These are phyloP conservation scores for Trypanosoma cruzi DNA, from an alignment of 208 protist species.

Conservation along the genomic window DNA sequence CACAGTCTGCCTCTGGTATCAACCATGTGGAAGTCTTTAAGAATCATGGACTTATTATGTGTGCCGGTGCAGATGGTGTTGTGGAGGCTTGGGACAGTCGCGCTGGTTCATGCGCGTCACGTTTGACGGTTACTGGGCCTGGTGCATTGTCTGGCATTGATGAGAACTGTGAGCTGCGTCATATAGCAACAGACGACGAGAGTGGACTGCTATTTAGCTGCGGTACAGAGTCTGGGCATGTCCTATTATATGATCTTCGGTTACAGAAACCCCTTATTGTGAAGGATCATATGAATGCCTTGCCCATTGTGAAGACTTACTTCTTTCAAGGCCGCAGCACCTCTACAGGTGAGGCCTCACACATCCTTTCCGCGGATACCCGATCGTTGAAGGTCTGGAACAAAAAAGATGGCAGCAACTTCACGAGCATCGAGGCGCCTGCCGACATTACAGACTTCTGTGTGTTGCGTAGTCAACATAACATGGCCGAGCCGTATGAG, in stretches of 20 bases:
- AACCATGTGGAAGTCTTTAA: conserved; percentile 77
- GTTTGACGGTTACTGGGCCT: conserved; percentile 45
- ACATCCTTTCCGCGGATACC: conserved; percentile 86
- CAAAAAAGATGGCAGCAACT: conserved; percentile 78
- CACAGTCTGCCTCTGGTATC: conserved; percentile 47
- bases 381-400: conserved; percentile 96
- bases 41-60: conserved; percentile 62
- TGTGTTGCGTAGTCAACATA: conserved; percentile 81
- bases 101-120: conserved; percentile 41
- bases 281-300: conserved; percentile 97
- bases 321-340: conserved; percentile 90
- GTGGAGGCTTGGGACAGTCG: conserved; percentile 88
- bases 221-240: conserved; percentile 76
- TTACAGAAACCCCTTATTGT: conserved; percentile 84
- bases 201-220: conserved; percentile 81
- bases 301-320: conserved; percentile 94
- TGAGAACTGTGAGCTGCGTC: conserved; percentile 52
- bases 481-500: conserved; percentile 78
- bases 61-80: conserved; percentile 72
- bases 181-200: conserved; percentile 67
- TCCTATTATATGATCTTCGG: conserved; percentile 90
- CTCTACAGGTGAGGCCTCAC: conserved; percentile 68
- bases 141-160: conserved; percentile 38
- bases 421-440: conserved; percentile 88
- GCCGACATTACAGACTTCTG: conserved; percentile 88